Percentiles rank a stretch among this genome's conserved stretches.
These are phyloP conservation scores for Thinopyrum elongatum DNA, from an alignment of 176 grass and related monocot genomes.

Conservation along the genomic window DNA sequence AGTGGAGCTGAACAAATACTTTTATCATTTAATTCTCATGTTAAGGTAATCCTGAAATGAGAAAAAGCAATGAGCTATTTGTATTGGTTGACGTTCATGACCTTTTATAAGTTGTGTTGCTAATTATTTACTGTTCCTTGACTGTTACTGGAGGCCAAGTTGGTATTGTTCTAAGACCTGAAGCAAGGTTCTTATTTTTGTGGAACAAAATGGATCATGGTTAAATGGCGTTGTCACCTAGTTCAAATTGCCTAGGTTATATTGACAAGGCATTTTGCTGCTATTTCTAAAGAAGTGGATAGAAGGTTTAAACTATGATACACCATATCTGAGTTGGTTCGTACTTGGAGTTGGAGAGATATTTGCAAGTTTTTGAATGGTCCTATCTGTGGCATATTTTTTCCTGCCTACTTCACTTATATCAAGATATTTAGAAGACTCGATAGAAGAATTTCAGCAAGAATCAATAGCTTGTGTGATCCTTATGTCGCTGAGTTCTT, in stretches of 20 bases:
- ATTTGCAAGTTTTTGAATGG: neutral
- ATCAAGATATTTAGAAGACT: neutral
- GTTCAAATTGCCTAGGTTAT: neutral
- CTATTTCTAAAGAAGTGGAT: neutral
- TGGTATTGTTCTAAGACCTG: neutral
- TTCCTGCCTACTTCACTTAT: neutral
- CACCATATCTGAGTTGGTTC: neutral
- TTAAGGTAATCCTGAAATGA: neutral
- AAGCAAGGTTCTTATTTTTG: neutral
- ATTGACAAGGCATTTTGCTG: neutral
- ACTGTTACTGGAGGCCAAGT: neutral
- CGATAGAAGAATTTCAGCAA: neutral
- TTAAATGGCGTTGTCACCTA: neutral
- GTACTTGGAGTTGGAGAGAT: neutral
- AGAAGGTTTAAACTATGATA: neutral
- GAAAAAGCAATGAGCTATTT: neutral
- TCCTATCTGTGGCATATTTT: neutral
- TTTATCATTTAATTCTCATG: neutral
- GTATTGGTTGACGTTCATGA: constrained; percentile 5
- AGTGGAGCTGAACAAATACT: neutral
- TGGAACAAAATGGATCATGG: neutral
- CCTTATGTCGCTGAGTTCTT: neutral
- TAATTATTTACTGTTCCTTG: neutral
- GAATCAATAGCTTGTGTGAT: neutral
- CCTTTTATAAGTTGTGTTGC: neutral